A percentile compares a stretch with the other conserved stretches of the same genome.
phyloP scores from a whole-genome alignment of 208 protist genomes.

The Kentomonas sorsogonicus region DNA sequence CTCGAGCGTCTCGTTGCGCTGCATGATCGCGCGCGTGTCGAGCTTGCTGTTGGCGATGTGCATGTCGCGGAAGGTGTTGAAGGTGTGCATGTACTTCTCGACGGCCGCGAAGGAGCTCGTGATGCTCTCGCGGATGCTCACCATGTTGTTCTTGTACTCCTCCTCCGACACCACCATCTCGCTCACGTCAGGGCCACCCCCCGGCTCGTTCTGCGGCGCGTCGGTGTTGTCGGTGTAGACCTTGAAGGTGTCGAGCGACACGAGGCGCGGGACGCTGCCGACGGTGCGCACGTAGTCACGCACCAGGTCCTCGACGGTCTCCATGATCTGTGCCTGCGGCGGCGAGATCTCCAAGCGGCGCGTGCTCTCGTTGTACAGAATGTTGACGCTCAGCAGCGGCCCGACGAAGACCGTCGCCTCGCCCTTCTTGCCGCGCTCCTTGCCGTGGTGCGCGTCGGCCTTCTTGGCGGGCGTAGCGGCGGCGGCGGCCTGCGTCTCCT shows the following conservation, averaged over 20 bases:
- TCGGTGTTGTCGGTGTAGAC: slow-evolving; percentile 79
- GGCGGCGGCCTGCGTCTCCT: not conserved
- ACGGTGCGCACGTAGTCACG: slow-evolving; percentile 89
- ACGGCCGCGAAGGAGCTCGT: slow-evolving; percentile 69
- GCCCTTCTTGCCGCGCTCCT: slow-evolving; percentile 45
- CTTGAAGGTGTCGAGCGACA: slow-evolving; percentile 86
- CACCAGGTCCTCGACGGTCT: slow-evolving; percentile 84
- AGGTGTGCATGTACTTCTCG: slow-evolving; percentile 69
- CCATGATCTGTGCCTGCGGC: slow-evolving; percentile 53
- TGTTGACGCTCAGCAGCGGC: slow-evolving; percentile 69
- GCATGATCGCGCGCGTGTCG: slow-evolving; percentile 50
- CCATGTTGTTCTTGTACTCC: slow-evolving; percentile 75
- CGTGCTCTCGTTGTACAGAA: slow-evolving; percentile 71
- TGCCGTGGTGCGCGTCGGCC: slow-evolving; percentile 29
- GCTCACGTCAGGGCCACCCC: slow-evolving; percentile 77
- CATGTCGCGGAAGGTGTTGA: slow-evolving; percentile 85
- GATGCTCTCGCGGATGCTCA: slow-evolving; percentile 63
- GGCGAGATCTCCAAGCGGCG: slow-evolving; percentile 71
- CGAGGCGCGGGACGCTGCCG: slow-evolving; percentile 71
- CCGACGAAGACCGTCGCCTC: slow-evolving; percentile 35
- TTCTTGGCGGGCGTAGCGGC: not conserved
- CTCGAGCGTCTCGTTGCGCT: slow-evolving; percentile 61
- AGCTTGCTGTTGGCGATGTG: slow-evolving; percentile 80
- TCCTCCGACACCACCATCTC: slow-evolving; percentile 90
- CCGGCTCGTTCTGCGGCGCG: slow-evolving; percentile 51